Base-by-base conservation (phyloP, 768 basidiomycete genomes). In the Boletus eberwhitei region DNA sequence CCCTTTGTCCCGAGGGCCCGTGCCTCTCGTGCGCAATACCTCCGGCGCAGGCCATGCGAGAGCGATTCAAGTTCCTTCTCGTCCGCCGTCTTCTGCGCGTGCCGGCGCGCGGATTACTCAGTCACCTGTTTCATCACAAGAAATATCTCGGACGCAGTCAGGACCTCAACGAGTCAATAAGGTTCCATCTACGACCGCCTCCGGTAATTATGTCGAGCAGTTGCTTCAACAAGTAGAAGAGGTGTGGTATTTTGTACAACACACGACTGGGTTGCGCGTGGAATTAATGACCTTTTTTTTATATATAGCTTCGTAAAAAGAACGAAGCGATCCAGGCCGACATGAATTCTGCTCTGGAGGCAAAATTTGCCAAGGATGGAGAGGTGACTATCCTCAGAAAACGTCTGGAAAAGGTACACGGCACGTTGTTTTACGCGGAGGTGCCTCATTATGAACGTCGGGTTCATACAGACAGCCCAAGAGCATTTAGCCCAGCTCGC, bases 351-450 rank as follows among this genome's bases (percentile, higher is more conserved):
- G 82, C 82, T 4, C 66, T 74, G 45, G 78, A 82, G 44, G 75
- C 73, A 8, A 83, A 77, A 55, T 74, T 82, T 38, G 70, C 75
- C 32, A 88, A 84, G 63, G 83, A 87, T 31, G 89, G 89, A 6
- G 88, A 91, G 72, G 86, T 86, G 7, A 77, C 77, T 16, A 81
- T 86, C 38, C 65, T 91, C 48, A 75, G 88, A 59, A 82, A 81
- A 59, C 79, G 70, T n/a, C 79, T 87, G 11, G 85, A 88, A 60
- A 86, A 85, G 77, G 89, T 86, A 61, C 48, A 13, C 3, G 9
- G 12, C 8, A 21, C 31, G 19, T 24, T 16, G 13, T 48, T 38
- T 29, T 7, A 7, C 11, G 59, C 44, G 22, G 6, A 14, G 21
- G 14, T 26, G 9, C 38, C 21, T 8, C 26, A 22, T 46, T 38